Percentiles rank a stretch among this genome's conserved stretches.
Evolutionary conservation across 2,329 filamentous ascomycete species (phyloP).

Genomic region (Spiromastix sp.): DNA sequence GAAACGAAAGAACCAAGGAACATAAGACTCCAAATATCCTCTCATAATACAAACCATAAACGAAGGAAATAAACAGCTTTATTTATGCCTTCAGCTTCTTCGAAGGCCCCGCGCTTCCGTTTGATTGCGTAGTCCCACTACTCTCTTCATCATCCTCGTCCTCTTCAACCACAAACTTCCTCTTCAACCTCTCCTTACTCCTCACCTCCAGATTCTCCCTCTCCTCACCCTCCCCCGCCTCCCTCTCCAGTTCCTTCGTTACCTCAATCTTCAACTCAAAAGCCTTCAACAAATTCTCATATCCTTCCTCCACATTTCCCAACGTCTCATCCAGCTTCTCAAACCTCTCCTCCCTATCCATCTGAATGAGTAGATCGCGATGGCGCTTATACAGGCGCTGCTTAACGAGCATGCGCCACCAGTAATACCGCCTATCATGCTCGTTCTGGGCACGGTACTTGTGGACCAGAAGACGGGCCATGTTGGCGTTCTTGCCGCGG

Average conservation of each 20-base stretch:
- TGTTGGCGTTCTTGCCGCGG: constrained; percentile 40
- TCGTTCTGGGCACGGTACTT: constrained; percentile 38
- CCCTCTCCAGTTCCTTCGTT: constrained; percentile 7
- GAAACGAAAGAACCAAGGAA: no score
- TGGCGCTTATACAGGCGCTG: constrained; percentile 53
- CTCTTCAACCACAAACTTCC: constrained; percentile 23
- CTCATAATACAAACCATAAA: no score
- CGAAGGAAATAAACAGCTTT: no score
- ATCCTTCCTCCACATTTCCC: constrained; percentile 48
- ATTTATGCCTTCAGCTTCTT: constrained; percentile 6
- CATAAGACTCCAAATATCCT: no score
- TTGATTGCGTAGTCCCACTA: constrained; percentile 1
- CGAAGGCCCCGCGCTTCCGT: neutral
- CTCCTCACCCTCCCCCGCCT: constrained; percentile 14
- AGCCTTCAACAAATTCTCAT: constrained; percentile 42
- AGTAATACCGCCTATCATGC: constrained; percentile 51
- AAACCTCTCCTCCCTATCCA: constrained; percentile 46
- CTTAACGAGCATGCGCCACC: constrained; percentile 55
- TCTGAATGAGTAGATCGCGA: constrained; percentile 47
- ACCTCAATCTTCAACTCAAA: constrained; percentile 22
- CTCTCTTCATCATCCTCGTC: constrained; percentile 14
- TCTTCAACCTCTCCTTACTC: constrained; percentile 18
- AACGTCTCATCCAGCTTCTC: constrained; percentile 51
- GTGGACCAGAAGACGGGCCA: constrained; percentile 40
- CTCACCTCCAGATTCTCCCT: constrained; percentile 17